Evolutionary conservation across 139 green algal genomes (phyloP).

Genomic region (Monoraphidium neglectum): DNA sequence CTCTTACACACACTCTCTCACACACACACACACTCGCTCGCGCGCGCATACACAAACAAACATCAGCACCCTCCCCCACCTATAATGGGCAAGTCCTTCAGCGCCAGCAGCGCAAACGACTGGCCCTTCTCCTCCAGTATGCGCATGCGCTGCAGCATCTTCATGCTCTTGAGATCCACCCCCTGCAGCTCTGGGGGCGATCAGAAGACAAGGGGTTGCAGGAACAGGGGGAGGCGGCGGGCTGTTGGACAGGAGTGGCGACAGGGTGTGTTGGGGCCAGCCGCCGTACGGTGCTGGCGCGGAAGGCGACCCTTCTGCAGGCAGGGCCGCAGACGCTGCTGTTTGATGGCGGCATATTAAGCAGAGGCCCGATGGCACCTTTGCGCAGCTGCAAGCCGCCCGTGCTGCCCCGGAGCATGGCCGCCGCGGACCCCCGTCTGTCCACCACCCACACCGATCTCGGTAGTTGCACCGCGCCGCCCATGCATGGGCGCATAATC

Average conservation of each 20-base stretch:
- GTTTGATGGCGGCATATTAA: no score
- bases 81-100: conserved; percentile 46
- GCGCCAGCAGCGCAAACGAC: conserved; percentile 28
- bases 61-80: no score
- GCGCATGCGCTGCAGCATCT: conserved; percentile 68
- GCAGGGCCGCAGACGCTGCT: background rate
- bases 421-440: no score
- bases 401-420: no score
- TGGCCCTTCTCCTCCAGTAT: conserved; percentile 51
- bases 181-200: conserved; percentile 22
- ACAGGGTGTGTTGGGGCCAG: background rate
- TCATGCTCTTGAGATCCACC: conserved; percentile 30
- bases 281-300: background rate
- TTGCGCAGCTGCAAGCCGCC: no score
- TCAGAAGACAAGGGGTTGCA: background rate
- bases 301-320: background rate
- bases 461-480: no score
- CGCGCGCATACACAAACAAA: no score
- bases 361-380: no score
- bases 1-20: no score
- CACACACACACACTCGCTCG: no score
- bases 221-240: background rate
- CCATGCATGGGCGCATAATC: background rate
- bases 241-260: background rate
- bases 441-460: no score